Conservation (phyloP, 2,329 filamentous ascomycete genomes). For the Ceratocystis papillata region DNA sequence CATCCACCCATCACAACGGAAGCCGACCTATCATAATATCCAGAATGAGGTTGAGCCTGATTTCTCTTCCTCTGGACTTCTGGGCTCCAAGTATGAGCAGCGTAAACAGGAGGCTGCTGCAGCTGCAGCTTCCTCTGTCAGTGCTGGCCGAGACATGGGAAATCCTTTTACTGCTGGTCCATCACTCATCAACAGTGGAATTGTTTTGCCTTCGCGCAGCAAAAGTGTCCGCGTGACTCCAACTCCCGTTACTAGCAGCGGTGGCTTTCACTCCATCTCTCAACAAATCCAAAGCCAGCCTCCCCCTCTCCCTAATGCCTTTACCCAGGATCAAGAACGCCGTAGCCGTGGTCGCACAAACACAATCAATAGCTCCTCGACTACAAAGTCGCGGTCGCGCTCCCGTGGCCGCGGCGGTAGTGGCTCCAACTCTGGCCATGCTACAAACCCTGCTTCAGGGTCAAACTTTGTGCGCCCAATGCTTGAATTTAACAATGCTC, state of each 20-base stretch:
- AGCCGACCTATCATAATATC: conserved; percentile 11
- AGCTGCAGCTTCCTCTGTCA: conserved; percentile 26
- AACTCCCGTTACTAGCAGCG: neutral
- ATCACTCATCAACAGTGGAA: conserved; percentile 42
- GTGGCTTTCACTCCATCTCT: conserved; percentile 22
- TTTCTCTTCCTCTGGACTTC: conserved; percentile 43
- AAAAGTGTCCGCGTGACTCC: conserved; percentile 14
- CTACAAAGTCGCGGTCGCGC: conserved; percentile 25
- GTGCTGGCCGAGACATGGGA: conserved; percentile 30
- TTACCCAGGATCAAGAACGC: conserved; percentile 19
- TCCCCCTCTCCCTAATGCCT: conserved; percentile 18
- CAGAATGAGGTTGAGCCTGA: conserved; percentile 30
- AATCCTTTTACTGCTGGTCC: conserved; percentile 46
- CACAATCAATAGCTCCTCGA: conserved; percentile 1
- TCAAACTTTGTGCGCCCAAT: conserved; percentile 32
- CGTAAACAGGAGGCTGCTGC: conserved; percentile 34
- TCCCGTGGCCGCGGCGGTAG: conserved; percentile 28
- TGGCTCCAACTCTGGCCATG: conserved; percentile 26
- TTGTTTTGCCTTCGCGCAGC: conserved; percentile 17
- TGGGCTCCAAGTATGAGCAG: conserved; percentile 41
- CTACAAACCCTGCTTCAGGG: conserved; percentile 4
- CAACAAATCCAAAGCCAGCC: conserved; percentile 13
- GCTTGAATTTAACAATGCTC: conserved; percentile 52
- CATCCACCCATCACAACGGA: conserved; percentile 11
- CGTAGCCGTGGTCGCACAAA: conserved; percentile 19